These are phyloP conservation scores for Citrus cavaleriei DNA, from an alignment of 345 rosid genomes.

Conservation along the genomic window DNA sequence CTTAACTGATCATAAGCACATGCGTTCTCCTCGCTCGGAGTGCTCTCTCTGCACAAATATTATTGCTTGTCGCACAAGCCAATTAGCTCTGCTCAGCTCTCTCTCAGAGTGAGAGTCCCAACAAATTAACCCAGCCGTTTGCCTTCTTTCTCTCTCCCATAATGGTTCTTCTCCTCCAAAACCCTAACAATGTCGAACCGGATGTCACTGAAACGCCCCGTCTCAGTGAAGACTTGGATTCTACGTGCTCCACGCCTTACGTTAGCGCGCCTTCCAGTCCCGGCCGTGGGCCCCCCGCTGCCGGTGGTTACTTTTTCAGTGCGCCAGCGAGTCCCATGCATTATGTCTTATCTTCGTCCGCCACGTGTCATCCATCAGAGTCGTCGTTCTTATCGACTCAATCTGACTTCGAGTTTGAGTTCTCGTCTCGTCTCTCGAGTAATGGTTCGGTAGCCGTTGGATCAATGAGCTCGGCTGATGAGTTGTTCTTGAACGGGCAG, in stretches of 20 bases:
- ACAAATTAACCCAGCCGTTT: neutral
- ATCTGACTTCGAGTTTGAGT: conserved; percentile 19
- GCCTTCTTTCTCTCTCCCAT: neutral
- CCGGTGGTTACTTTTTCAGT: conserved; percentile 24
- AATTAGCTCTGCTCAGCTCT: neutral
- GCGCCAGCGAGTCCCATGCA: conserved; percentile 33
- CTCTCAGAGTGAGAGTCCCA: neutral
- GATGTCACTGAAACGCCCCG: conserved; percentile 16
- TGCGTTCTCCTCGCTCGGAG: conserved; percentile 22
- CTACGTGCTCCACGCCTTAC: conserved; percentile 46
- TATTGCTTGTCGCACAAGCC: conserved; percentile 23
- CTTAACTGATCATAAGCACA: conserved; percentile 1
- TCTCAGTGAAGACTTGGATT: conserved; percentile 32
- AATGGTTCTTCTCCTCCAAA: conserved; percentile 1
- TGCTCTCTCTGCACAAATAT: conserved; percentile 12
- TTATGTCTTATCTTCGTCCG: conserved; percentile 18
- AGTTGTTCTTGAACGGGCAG: conserved; percentile 45
- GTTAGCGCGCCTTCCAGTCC: conserved; percentile 56
- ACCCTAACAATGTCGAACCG: neutral
- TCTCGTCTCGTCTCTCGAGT: conserved; percentile 31
- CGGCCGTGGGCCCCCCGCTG: conserved; percentile 20
- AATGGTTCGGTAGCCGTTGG: conserved; percentile 15
- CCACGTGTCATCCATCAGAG: conserved; percentile 5
- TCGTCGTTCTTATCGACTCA: conserved; percentile 14
- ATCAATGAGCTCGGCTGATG: conserved; percentile 43